phyloP scores from a whole-genome alignment of 257 asterid species.

The Capsicum chinense region DNA sequence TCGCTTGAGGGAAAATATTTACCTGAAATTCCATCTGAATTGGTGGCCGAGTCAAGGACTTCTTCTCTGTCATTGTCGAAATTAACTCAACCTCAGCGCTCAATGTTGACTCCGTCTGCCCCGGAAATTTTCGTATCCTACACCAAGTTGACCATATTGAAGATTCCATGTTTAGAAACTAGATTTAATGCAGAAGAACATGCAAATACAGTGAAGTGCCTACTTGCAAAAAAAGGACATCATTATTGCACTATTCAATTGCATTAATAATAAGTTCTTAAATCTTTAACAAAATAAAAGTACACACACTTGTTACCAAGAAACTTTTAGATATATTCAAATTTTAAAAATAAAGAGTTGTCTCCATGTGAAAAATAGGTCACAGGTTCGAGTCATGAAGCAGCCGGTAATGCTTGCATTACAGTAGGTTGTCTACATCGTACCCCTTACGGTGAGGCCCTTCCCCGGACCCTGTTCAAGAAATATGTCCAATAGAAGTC shows the following conservation, averaged over 20 bases:
- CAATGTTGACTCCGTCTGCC: constrained; percentile 97
- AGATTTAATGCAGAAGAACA: constrained; percentile 1
- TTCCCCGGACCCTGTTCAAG: background rate
- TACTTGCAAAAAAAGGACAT: background rate
- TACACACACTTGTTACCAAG: background rate
- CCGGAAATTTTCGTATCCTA: constrained; percentile 99
- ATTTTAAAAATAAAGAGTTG: background rate
- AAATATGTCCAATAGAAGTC: too few species aligned
- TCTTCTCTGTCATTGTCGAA: constrained; percentile 92
- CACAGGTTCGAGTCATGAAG: background rate
- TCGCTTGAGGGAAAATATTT: constrained; percentile 13
- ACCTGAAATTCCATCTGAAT: constrained; percentile 99
- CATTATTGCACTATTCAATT: background rate
- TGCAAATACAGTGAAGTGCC: background rate
- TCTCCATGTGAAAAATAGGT: background rate
- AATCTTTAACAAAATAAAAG: background rate
- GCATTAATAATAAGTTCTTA: background rate
- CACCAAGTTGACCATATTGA: constrained; percentile 25
- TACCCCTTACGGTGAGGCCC: background rate
- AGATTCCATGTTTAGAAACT: background rate
- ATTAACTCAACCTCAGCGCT: constrained; percentile 98
- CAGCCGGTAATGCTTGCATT: background rate
- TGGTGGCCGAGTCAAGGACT: constrained; percentile 98
- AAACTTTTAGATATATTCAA: background rate
- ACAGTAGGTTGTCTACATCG: background rate